Evolutionary conservation across 148 eudicot species (phyloP).

Genomic region (Pharnaceum exiguum): DNA sequence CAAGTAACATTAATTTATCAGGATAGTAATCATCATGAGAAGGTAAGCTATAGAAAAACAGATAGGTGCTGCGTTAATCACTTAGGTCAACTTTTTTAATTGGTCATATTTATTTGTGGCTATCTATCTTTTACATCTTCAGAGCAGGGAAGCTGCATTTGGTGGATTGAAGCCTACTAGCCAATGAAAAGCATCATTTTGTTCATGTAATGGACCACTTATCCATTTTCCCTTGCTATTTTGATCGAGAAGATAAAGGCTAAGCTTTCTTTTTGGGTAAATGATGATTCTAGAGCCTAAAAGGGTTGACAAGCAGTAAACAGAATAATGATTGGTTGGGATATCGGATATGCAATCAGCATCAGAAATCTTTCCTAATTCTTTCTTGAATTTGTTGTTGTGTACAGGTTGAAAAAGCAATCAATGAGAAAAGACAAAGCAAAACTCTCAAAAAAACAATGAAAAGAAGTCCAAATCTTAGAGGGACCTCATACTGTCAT

Average conservation of each 20-base stretch:
- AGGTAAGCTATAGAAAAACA: neutral
- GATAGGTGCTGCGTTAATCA: no score
- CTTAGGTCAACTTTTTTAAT: conserved; percentile 9
- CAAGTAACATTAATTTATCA: conserved; percentile 2
- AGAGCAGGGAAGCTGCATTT: neutral
- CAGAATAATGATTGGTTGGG: neutral
- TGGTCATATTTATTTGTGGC: neutral
- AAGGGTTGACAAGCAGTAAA: neutral
- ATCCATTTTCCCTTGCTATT: conserved; percentile 9
- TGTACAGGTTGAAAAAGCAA: neutral
- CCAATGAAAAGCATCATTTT: conserved; percentile 1
- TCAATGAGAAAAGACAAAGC: neutral
- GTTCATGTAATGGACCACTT: conserved; percentile 18
- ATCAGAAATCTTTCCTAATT: neutral
- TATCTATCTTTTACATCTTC: no score
- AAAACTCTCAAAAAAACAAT: no score
- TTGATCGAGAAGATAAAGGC: neutral
- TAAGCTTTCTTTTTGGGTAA: conserved; percentile 3
- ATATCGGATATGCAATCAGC: neutral
- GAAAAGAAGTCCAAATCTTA: no score
- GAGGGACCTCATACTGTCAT: neutral
- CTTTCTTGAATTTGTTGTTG: neutral
- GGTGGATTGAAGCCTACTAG: conserved; percentile 12
- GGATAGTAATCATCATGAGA: neutral
- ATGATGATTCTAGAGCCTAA: conserved; percentile 11